phyloP scores from a whole-genome alignment of 2,329 filamentous ascomycete species.

The Bipolaris victoriae region DNA sequence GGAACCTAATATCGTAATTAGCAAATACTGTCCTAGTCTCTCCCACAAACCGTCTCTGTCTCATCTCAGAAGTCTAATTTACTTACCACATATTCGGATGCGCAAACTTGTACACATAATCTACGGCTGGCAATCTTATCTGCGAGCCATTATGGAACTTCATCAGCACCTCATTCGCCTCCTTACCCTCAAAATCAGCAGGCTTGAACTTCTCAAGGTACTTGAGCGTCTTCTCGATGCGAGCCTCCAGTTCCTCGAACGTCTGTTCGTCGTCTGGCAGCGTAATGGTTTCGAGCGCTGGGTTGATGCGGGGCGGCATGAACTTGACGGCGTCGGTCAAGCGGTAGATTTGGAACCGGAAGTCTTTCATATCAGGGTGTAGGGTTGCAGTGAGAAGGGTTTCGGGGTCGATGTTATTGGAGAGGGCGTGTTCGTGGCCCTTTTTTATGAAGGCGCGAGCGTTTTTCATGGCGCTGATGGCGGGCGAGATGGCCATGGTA shows the following conservation, averaged over 20 bases:
- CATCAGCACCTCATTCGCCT: slow-evolving; percentile 50
- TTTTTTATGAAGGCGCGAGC: slow-evolving; percentile 54
- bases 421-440: slow-evolving; percentile 50
- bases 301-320: slow-evolving; percentile 48
- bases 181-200: slow-evolving; percentile 53
- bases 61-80: background rate
- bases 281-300: slow-evolving; percentile 38
- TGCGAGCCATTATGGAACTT: slow-evolving; percentile 34
- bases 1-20: slow-evolving; percentile 56
- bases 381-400: slow-evolving; percentile 53
- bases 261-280: slow-evolving; percentile 56
- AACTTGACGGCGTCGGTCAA: slow-evolving; percentile 53
- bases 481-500: slow-evolving; percentile 50
- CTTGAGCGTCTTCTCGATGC: slow-evolving; percentile 56
- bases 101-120: slow-evolving; percentile 58
- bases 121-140: slow-evolving; percentile 50
- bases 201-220: slow-evolving; percentile 55
- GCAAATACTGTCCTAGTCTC: background rate
- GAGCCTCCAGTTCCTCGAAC: slow-evolving; percentile 56
- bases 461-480: slow-evolving; percentile 53
- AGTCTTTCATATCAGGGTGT: slow-evolving; percentile 57
- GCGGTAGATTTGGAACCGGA: slow-evolving; percentile 58
- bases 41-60: background rate
- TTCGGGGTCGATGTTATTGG: slow-evolving; percentile 45
- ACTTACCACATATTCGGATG: slow-evolving; percentile 63